These are phyloP conservation scores for Cryptosporidium ubiquitum DNA, from an alignment of 169 alveolate genomes.

Conservation along the genomic window DNA sequence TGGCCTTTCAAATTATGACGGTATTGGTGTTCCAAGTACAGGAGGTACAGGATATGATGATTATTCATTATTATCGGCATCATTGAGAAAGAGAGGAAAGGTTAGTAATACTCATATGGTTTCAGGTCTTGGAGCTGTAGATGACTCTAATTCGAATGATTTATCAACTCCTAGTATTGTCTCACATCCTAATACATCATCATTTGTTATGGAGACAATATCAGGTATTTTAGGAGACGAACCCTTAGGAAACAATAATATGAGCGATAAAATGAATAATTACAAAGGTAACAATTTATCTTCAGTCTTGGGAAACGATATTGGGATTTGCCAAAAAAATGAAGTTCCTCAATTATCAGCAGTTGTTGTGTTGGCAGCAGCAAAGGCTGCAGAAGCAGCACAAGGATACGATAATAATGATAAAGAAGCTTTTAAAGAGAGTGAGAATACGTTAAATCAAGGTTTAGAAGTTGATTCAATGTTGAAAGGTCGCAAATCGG, in stretches of 20 bases:
- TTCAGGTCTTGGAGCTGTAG: not conserved
- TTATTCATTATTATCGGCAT: constrained; percentile 48
- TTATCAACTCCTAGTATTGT: constrained; percentile 5
- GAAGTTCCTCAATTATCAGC: constrained; percentile 69
- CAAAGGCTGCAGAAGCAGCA: constrained; percentile 73
- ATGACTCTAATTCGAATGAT: not conserved
- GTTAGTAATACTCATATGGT: not conserved
- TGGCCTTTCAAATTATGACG: constrained; percentile 4
- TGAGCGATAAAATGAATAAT: constrained; percentile 3
- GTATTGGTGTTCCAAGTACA: not conserved
- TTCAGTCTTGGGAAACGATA: constrained; percentile 48
- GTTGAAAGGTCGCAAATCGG: not conserved
- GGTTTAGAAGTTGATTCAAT: not conserved
- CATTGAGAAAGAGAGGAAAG: constrained; percentile 63
- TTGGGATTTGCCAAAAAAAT: constrained; percentile 6
- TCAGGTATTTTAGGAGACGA: constrained; percentile 72
- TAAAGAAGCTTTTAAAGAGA: not conserved
- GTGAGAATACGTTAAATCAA: not conserved
- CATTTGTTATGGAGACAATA: constrained; percentile 69
- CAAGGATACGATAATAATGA: constrained; percentile 16
- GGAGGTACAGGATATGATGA: constrained; percentile 25
- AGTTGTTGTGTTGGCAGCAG: constrained; percentile 66
- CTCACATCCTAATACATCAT: constrained; percentile 70
- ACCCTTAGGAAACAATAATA: constrained; percentile 7
- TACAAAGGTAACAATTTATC: constrained; percentile 29